Conservation (phyloP, 257 asterid species). For the Gentiana straminea region DNA sequence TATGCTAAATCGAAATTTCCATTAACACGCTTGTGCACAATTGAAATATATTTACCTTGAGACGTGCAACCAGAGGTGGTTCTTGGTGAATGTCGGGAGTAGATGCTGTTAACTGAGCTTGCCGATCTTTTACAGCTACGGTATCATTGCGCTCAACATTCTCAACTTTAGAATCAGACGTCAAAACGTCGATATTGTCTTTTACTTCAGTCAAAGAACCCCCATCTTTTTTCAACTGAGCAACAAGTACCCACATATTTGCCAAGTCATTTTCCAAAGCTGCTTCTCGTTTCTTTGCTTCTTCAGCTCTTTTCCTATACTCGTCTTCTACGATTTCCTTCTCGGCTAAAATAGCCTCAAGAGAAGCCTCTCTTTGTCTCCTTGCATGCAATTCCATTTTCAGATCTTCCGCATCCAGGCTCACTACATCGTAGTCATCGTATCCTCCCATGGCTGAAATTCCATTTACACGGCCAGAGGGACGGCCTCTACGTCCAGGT, state of each 20-base stretch:
- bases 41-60: conserved; percentile 40
- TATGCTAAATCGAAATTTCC: too few relatives aligned
- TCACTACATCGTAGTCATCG: conserved; percentile 73
- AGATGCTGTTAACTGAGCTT: conserved; percentile 18
- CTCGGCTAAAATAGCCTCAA: conserved; percentile 86
- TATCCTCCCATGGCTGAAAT: conserved; percentile 35
- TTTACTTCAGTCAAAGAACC: conserved; percentile 32
- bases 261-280: conserved; percentile 92
- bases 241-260: conserved; percentile 98
- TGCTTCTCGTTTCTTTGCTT: conserved; percentile 80
- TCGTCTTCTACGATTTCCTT: conserved; percentile 76
- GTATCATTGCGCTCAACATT: conserved; percentile 28
- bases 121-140: conserved; percentile 24
- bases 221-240: conserved; percentile 80
- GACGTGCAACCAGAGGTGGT: conserved; percentile 81
- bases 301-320: conserved; percentile 67
- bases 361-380: conserved; percentile 71
- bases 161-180: conserved; percentile 26
- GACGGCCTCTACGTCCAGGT: conserved; percentile 52
- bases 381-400: conserved; percentile 88
- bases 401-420: conserved; percentile 61
- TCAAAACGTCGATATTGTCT: conserved; percentile 22
- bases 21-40: neutral
- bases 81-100: conserved; percentile 40
- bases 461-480: conserved; percentile 43